Base-by-base conservation (phyloP, 2,329 filamentous ascomycete species). In the Cytospora chrysosperma region DNA sequence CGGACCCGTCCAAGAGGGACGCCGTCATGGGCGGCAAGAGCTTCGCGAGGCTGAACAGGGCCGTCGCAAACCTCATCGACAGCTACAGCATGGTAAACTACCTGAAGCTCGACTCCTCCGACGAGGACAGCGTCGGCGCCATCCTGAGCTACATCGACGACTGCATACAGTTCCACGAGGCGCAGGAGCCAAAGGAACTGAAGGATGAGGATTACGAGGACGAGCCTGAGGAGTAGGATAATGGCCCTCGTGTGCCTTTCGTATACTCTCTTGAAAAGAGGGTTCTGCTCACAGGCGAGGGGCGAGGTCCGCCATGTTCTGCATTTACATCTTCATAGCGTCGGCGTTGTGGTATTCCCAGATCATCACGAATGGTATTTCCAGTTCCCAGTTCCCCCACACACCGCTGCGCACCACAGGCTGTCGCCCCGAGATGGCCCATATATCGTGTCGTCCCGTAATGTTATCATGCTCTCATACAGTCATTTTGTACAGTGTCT, bases 11-110 rank as follows among this genome's bases (percentile, higher is more conserved):
- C 63, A 85, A 89, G 66, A 85, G 84, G 71, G 83, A 87, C 66
- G 86, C 87, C 58, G 74, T 96, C 64, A 90, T 97, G 89, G 88
- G 85, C 58, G 93, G 94, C 3, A 83, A 86, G 1, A 91, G 91
- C 21, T 98, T 97, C 76, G 85, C 91, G 66, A 85, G 87, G 70
- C 79, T 98, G 68, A 97, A 97, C 74, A 85, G 87, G 66, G 94
- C 94, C 0, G 94, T 99, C 6, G 95, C 91, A 0, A 87, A 91
- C 59, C 80, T 99, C 68, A 97, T 99, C 68, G 95, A 98, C 75
- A 95, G 92, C 76, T 99, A 97, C 78, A 96, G 93, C 78, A 96
- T 99, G 92, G 92, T 99, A 15, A 96, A 91, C 55, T 99, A 97
- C 74, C 81, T 97, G 62, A 91, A 92, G 77, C 80, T 97, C 50